phyloP scores from a whole-genome alignment of 1,284 basidiomycete genomes.

The Ustilago bromivora region DNA sequence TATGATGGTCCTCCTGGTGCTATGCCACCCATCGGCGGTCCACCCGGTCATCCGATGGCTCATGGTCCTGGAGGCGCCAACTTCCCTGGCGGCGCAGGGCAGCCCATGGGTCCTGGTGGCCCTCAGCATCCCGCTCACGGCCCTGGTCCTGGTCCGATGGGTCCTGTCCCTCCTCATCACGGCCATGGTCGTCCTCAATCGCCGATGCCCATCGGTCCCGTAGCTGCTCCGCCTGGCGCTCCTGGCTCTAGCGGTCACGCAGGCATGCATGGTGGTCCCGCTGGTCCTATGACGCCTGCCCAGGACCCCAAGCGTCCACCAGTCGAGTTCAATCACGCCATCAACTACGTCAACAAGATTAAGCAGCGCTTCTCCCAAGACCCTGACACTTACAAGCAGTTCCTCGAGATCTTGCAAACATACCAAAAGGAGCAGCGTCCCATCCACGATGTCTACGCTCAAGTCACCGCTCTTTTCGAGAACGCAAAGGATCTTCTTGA shows the following conservation, averaged over 20 bases:
- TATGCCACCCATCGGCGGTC: constrained; percentile 42
- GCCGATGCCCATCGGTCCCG: constrained; percentile 44
- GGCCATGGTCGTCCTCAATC: constrained; percentile 47
- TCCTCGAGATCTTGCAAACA: constrained; percentile 95
- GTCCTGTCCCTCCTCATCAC: constrained; percentile 41
- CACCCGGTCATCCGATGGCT: constrained; percentile 33
- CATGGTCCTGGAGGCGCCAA: constrained; percentile 29
- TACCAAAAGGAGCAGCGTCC: constrained; percentile 95
- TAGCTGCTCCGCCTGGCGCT: constrained; percentile 34
- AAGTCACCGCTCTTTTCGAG: constrained; percentile 92
- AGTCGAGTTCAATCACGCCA: constrained; percentile 94
- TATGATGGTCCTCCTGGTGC: constrained; percentile 33
- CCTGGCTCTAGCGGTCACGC: constrained; percentile 24
- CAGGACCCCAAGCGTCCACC: constrained; percentile 69
- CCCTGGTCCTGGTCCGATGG: constrained; percentile 42
- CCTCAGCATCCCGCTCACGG: constrained; percentile 40
- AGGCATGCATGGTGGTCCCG: constrained; percentile 30
- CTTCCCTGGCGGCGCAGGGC: constrained; percentile 32
- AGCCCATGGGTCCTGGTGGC: constrained; percentile 39
- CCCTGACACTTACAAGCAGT: constrained; percentile 95
- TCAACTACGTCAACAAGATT: constrained; percentile 98
- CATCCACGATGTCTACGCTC: constrained; percentile 89
- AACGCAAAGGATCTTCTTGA: constrained; percentile 90
- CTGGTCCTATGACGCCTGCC: constrained; percentile 46
- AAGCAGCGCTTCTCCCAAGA: constrained; percentile 93